Percentiles rank a stretch among this genome's conserved stretches.
phyloP scores from a whole-genome alignment of 2,329 filamentous ascomycete genomes.

The Stemphylium beticola region DNA sequence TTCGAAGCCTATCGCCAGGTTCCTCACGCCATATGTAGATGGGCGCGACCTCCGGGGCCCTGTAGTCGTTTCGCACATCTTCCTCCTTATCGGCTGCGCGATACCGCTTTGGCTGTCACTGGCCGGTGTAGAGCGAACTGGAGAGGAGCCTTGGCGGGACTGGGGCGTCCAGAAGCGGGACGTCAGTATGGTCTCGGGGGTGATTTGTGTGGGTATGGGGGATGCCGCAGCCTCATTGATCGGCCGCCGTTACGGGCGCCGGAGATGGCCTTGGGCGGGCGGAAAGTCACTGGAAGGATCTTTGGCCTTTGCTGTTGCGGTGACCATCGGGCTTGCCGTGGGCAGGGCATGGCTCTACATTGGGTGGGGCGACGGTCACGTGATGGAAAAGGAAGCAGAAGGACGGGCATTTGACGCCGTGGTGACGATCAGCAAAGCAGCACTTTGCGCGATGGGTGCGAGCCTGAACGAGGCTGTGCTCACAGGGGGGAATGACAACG shows the following conservation, averaged over 20 bases:
- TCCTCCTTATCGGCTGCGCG: constrained; percentile 91
- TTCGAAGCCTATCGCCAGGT: constrained; percentile 81
- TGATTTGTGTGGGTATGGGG: constrained; percentile 93
- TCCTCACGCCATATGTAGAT: constrained; percentile 92
- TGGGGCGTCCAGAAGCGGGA: constrained; percentile 79
- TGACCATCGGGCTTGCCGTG: constrained; percentile 73
- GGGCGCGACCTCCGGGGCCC: constrained; percentile 91
- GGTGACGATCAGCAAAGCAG: constrained; percentile 62
- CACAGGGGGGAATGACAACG: constrained; percentile 97
- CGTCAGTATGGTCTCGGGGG: constrained; percentile 87
- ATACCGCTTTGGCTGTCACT: constrained; percentile 92
- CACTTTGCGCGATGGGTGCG: constrained; percentile 73
- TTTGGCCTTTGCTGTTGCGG: constrained; percentile 79
- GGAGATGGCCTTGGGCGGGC: constrained; percentile 96
- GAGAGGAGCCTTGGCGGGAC: constrained; percentile 63
- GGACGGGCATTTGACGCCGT: constrained; percentile 30
- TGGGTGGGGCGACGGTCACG: constrained; percentile 65
- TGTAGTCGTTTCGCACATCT: constrained; percentile 95
- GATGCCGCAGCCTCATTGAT: constrained; percentile 92
- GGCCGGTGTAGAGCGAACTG: constrained; percentile 68
- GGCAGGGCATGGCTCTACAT: constrained; percentile 76
- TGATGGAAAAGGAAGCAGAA: constrained; percentile 51
- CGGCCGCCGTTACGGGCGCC: constrained; percentile 81
- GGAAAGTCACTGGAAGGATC: constrained; percentile 93
- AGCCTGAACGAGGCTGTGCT: constrained; percentile 94